Percentiles rank a stretch among this genome's conserved stretches.
Conservation (phyloP, 495 filamentous ascomycete genomes). For the Penicillium goetzii region DNA sequence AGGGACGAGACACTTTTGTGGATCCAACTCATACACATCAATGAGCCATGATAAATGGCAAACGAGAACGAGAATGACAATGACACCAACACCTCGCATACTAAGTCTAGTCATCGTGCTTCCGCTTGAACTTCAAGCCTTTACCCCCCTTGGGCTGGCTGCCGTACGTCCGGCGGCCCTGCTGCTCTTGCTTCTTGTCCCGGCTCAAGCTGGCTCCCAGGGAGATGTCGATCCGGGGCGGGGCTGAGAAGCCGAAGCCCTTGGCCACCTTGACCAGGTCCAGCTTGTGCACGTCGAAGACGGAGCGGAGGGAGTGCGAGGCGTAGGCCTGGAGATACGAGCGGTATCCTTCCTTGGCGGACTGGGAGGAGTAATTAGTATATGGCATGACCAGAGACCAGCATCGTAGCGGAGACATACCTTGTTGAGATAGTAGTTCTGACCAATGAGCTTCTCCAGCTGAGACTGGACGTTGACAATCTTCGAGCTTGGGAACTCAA, state of each 20-base stretch:
- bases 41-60: neutral
- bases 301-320: constrained; percentile 82
- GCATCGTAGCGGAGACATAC: constrained; percentile 35
- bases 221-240: constrained; percentile 89
- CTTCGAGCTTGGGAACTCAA: constrained; percentile 90
- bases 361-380: constrained; percentile 39
- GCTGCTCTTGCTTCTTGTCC: constrained; percentile 78
- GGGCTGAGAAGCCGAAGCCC: constrained; percentile 85
- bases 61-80: neutral
- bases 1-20: constrained; percentile 29
- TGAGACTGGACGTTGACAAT: constrained; percentile 94
- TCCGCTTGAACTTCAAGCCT: constrained; percentile 53
- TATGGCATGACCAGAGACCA: neutral
- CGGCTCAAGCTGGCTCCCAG: constrained; percentile 84
- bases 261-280: constrained; percentile 93
- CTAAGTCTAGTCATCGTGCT: constrained; percentile 33
- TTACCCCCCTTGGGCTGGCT: constrained; percentile 59
- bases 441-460: constrained; percentile 85
- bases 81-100: neutral
- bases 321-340: constrained; percentile 95
- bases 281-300: constrained; percentile 92
- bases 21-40: constrained; percentile 15
- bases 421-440: constrained; percentile 97
- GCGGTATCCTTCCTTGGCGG: constrained; percentile 72
- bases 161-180: constrained; percentile 79